Base-by-base conservation (phyloP, 2,329 filamentous ascomycete species). In the Fusarium odoratissimum region DNA sequence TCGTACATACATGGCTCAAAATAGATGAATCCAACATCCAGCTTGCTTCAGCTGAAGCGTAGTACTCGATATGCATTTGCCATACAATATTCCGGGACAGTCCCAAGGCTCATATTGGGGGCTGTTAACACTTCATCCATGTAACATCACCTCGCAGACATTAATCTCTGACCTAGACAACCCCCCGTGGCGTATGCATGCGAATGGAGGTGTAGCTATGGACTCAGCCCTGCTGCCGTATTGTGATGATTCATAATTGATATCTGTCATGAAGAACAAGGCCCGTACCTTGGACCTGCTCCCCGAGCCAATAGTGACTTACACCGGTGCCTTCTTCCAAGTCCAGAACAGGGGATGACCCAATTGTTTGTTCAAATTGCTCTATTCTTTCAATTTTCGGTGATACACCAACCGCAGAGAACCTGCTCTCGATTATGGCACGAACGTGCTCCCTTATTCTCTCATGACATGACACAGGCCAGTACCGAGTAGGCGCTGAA, bases 31-130 rank as follows among this genome's bases (percentile, higher is more conserved):
- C 5, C 23, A 35, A 48, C 28, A 19, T 21, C 40, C 41, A 30
- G 38, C 61, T 40, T 19, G 44, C 45, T 23, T 17, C 45, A 60
- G 62, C 63, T 67, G 55, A 68, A 49, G 30, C 25, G 23, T 4
- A 8, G 30, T 44, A 28, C 16, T 17, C n/a, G 40, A 30, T 35
- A 37, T 37, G 28, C 44, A 38, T 17, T 28, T 30, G 21, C 17
- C 62, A 48, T 42, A 8, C 35, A 33, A 42, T 40, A 37, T 42
- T 33, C 38, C 30, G 28, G 38, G 37, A 61, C 48, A 33, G 38
- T 49, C 37, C 48, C 63, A 48, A 45, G 33, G 12, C 41, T 45
- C 40, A 52, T 21, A 12, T 45, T 64, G 58, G 44, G 64, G 58
- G 64, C 58, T 52, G n/a, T 41, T 45, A 28, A 62, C 44, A 23